A percentile compares a stretch with the other conserved stretches of the same genome.
Conservation (phyloP, 139 green algal genomes). For the Chlamydomonas schloesseri region DNA sequence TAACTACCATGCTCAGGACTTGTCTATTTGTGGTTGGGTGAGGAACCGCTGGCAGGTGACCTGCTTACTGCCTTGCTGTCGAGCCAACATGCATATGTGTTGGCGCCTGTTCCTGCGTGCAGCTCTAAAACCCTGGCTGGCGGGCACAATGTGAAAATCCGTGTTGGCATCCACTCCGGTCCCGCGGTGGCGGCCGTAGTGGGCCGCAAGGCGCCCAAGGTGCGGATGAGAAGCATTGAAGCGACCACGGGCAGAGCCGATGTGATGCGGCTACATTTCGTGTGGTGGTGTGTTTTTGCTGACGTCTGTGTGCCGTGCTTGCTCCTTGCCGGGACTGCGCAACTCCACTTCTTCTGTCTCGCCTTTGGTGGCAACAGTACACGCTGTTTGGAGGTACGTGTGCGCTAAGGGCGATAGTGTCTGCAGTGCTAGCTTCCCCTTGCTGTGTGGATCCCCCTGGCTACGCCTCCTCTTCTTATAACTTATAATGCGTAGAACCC, state of each 20-base stretch:
- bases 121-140: constrained; percentile 18
- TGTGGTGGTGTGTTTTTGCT: background rate
- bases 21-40: no score
- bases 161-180: constrained; percentile 45
- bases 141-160: constrained; percentile 25
- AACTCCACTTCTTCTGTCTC: background rate
- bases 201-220: constrained; percentile 39
- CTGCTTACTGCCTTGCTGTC: no score
- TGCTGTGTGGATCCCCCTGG: background rate
- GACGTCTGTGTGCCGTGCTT: background rate
- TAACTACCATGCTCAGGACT: no score
- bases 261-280: background rate
- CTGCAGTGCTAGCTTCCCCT: background rate
- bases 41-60: no score
- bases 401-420: no score
- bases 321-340: background rate
- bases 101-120: background rate
- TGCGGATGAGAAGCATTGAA: background rate
- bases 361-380: background rate
- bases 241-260: no score
- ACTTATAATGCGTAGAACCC: no score
- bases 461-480: background rate
- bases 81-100: no score
- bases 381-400: constrained; percentile 14
- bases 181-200: constrained; percentile 40